These are phyloP conservation scores for Paecilomyces sp. DNA, from an alignment of 2,329 filamentous ascomycete species.

Conservation along the genomic window DNA sequence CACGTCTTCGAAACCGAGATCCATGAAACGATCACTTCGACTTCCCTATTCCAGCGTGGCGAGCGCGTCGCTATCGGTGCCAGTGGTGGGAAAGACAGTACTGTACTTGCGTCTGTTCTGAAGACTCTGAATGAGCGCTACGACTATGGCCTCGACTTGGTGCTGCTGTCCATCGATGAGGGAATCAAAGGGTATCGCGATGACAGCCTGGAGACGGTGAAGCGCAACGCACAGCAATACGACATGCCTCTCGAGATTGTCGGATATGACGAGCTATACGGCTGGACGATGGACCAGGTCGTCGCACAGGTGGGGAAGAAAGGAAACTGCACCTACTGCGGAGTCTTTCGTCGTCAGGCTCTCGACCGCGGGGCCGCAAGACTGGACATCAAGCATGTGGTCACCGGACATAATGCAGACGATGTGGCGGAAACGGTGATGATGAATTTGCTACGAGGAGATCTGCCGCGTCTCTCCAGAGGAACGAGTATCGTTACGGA, in stretches of 20 bases:
- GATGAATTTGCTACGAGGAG: constrained; percentile 91
- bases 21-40: constrained; percentile 81
- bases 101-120: constrained; percentile 86
- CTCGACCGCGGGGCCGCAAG: constrained; percentile 85
- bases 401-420: constrained; percentile 96
- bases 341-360: constrained; percentile 89
- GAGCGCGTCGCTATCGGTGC: constrained; percentile 91
- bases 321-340: constrained; percentile 98
- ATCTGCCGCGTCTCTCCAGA: constrained; percentile 76
- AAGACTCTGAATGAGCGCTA: constrained; percentile 91
- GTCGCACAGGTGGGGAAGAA: constrained; percentile 96
- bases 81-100: constrained; percentile 95
- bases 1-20: constrained; percentile 84
- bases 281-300: constrained; percentile 99
- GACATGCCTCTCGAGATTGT: constrained; percentile 87
- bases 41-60: constrained; percentile 71
- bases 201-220: constrained; percentile 92
- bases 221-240: constrained; percentile 86
- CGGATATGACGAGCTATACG: constrained; percentile 88
- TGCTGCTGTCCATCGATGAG: constrained; percentile 89
- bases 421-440: constrained; percentile 95
- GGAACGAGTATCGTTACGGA: constrained; percentile 86
- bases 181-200: constrained; percentile 96
- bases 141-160: constrained; percentile 75
- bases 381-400: constrained; percentile 82